Evolutionary conservation across 768 basidiomycete genomes (phyloP), one percentile per base, ranked within the genome.

Genomic region (Heimioporus sp.): DNA sequence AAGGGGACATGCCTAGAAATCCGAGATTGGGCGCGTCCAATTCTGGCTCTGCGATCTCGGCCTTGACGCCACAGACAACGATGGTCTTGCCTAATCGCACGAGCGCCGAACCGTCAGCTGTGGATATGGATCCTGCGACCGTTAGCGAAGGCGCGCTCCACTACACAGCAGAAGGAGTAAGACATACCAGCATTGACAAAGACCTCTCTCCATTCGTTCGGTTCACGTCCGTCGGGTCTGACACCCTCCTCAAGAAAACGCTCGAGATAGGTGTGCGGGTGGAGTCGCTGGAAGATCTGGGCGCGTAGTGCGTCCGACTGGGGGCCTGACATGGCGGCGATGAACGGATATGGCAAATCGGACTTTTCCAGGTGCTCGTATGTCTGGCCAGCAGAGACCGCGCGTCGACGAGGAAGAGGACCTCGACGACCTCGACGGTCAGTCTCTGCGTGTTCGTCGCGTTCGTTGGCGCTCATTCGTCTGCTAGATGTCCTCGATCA

Each of bases 11-110:
- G 94, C 95, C 94, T 20, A 98, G 62, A 65, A 89, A 98, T 0
- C 96, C 96, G 28, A 84, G 77, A 15, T 79, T 73, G 1, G 87
- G 90, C 2, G 69, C 69, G 56, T 92, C 85, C 16, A 96, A 65
- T 59, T 91, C 89, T 5, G 96, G 96, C 61, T 93, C 90, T 24
- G 92, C 87, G 37, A 96, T 87, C 70, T 98, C 95, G 13, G 92
- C 94, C 65, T 97, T 98, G 58, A 99, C 83, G 1, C 97, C 97
- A 62, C 95, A 98, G 0, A 98, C 90, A 35, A 98, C 76, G 1
- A 92, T 98, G n/a, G 96, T 97, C 43, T 90, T 80, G 17, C 97
- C 97, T 53, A 98, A 66, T 24, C 92, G 77, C 5, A 98, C 91
- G 37, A 99, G 85, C 0, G 95, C 86, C 5, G 94, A 97, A 0